These are phyloP conservation scores for Daucus carota DNA, from an alignment of 129 eudicot species.

Conservation along the genomic window DH1_v3.0 NC_030383.2:62698001-62698500, in stretches of 20 bases:
- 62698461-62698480: constrained; percentile 42
- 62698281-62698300: constrained; percentile 10
- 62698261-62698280: constrained; percentile 19
- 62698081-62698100: constrained; percentile 61
- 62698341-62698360: neutral
- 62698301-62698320: constrained; percentile 14
- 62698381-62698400: constrained; percentile 46
- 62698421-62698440: constrained; percentile 25
- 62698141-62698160: constrained; percentile 44
- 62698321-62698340: constrained; percentile 15
- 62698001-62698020: constrained; percentile 34
- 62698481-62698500: constrained; percentile 24
- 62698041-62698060: constrained; percentile 49
- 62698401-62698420: constrained; percentile 67
- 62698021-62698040: constrained; percentile 56
- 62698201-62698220: constrained; percentile 14
- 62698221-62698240: constrained; percentile 25
- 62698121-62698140: constrained; percentile 44
- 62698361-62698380: constrained; percentile 37
- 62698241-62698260: constrained; percentile 22
- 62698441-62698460: constrained; percentile 48
- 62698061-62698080: constrained; percentile 29
- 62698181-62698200: constrained; percentile 8
- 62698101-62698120: constrained; percentile 52
- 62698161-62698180: constrained; percentile 30